Conservation (phyloP, 176 grass and related monocot genomes). For the Areca catechu region DNA sequence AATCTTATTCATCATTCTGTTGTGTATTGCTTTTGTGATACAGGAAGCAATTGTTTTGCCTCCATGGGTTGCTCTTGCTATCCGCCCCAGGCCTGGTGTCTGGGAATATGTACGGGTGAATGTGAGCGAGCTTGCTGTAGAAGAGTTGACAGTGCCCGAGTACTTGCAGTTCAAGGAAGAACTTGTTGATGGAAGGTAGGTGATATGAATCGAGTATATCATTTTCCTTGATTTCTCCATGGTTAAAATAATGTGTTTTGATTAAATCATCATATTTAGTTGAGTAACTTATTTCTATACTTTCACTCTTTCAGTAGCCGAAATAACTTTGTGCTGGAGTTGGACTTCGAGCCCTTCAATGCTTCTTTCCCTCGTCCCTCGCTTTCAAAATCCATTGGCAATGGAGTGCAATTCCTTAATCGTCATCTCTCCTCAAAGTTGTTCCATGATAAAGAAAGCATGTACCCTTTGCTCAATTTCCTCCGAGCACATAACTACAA, state of each 20-base stretch:
- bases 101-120: neutral
- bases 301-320: constrained; percentile 16
- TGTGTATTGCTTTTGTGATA: too few species aligned
- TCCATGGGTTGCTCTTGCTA: constrained; percentile 7
- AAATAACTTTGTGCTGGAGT: constrained; percentile 71
- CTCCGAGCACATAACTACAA: constrained; percentile 78
- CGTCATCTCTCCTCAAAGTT: constrained; percentile 96
- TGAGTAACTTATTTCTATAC: neutral
- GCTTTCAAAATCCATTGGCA: constrained; percentile 94
- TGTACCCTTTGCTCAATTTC: constrained; percentile 84
- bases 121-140: neutral
- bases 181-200: neutral
- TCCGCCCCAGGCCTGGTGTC: neutral
- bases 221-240: constrained; percentile 4
- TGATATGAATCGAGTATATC: too few species aligned
- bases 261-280: too few species aligned
- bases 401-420: constrained; percentile 95
- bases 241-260: too few species aligned
- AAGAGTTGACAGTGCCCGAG: neutral
- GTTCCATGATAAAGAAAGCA: constrained; percentile 97
- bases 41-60: neutral
- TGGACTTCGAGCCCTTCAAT: constrained; percentile 99
- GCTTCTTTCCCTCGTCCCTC: constrained; percentile 92
- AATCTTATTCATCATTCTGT: too few species aligned
- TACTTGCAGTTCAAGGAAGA: constrained; percentile 3